Conservation (phyloP, 1,284 basidiomycete species). For the Xanthoconium separans region DNA sequence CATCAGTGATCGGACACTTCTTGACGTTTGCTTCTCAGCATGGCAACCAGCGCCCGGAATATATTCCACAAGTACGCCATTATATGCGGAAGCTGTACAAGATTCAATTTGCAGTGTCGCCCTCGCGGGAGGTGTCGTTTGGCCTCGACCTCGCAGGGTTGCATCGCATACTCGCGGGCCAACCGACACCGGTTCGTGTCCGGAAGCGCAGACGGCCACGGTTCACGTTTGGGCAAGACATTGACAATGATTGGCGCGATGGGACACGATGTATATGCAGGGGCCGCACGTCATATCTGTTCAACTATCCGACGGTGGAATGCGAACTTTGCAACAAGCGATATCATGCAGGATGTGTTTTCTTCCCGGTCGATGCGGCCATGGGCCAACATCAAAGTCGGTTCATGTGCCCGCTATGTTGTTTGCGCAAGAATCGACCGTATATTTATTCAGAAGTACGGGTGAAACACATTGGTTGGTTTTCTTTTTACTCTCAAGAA, state of each 20-base stretch:
- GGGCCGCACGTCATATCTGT: constrained; percentile 59
- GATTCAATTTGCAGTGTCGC: constrained; percentile 79
- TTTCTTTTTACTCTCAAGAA: neutral
- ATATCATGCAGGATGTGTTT: constrained; percentile 77
- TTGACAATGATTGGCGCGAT: constrained; percentile 70
- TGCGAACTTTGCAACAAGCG: constrained; percentile 63
- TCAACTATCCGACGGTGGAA: constrained; percentile 59
- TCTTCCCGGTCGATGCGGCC: constrained; percentile 51
- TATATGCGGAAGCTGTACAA: constrained; percentile 84
- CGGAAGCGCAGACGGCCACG: constrained; percentile 68
- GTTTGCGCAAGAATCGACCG: constrained; percentile 62
- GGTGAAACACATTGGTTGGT: constrained; percentile 63
- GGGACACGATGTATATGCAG: constrained; percentile 79
- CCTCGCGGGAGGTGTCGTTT: constrained; percentile 73
- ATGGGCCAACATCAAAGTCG: constrained; percentile 34
- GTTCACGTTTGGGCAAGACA: constrained; percentile 74
- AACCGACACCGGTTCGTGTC: constrained; percentile 48
- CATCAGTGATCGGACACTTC: constrained; percentile 73
- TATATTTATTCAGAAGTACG: constrained; percentile 75
- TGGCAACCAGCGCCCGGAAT: constrained; percentile 66
- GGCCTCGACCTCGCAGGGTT: constrained; percentile 76
- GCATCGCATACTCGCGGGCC: constrained; percentile 72
- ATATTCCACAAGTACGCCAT: constrained; percentile 77
- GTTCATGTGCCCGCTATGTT: constrained; percentile 73
- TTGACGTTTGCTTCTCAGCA: constrained; percentile 65